phyloP scores from a whole-genome alignment of 2,329 filamentous ascomycete genomes.

The Periglandula ipomoeae region DNA sequence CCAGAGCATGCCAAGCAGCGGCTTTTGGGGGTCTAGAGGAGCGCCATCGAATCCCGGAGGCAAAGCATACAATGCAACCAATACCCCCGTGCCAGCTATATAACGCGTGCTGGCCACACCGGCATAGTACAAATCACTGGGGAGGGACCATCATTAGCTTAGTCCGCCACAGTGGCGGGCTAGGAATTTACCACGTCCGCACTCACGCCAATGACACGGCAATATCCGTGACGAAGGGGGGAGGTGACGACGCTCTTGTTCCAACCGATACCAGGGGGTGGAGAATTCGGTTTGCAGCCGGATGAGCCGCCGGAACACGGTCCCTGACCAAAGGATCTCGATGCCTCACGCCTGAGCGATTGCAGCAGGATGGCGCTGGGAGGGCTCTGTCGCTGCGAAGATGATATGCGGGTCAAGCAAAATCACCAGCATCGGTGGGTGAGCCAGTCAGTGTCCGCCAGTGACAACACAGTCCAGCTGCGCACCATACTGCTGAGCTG shows the following conservation, averaged over 20 bases:
- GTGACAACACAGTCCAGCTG: background rate
- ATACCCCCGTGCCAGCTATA: no score
- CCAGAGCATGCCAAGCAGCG: slow-evolving; percentile 18
- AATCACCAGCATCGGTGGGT: background rate
- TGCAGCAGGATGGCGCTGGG: background rate
- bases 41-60: slow-evolving; percentile 9
- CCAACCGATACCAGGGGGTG: slow-evolving; percentile 15
- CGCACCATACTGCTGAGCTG: no score
- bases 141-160: no score
- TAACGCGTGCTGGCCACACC: no score
- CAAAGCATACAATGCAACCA: no score
- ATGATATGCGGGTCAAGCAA: background rate
- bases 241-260: slow-evolving; percentile 19
- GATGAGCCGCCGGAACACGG: slow-evolving; percentile 23
- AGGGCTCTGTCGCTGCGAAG: background rate
- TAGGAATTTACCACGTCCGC: slow-evolving; percentile 18
- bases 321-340: slow-evolving; percentile 14
- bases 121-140: no score
- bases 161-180: slow-evolving; percentile 15
- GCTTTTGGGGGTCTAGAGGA: slow-evolving; percentile 11
- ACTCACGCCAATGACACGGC: slow-evolving; percentile 25
- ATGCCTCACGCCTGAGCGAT: slow-evolving; percentile 10
- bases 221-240: slow-evolving; percentile 21
- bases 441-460: background rate
- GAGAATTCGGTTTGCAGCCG: slow-evolving; percentile 28